phyloP scores from a whole-genome alignment of 768 basidiomycete species.

The Auriscalpium microsporum region DNA sequence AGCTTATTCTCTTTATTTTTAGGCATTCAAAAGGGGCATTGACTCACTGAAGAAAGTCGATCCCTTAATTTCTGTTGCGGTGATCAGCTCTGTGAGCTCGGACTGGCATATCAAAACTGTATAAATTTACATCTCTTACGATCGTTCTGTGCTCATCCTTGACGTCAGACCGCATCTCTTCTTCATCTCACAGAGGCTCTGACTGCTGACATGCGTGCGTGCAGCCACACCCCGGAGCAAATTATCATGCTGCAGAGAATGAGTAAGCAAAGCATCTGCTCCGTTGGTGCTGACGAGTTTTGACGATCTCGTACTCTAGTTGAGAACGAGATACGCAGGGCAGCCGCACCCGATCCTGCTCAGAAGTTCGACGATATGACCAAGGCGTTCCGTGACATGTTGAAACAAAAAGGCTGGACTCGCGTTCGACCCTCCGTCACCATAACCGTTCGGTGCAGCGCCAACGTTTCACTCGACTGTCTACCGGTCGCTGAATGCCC shows the following conservation, averaged over 20 bases:
- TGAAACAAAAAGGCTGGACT: background rate
- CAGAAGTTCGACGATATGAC: background rate
- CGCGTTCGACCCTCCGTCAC: background rate
- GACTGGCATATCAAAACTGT: too few relatives aligned
- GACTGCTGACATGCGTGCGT: background rate
- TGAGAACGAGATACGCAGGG: background rate
- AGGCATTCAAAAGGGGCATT: too few relatives aligned
- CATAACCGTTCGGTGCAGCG: background rate
- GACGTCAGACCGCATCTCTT: background rate
- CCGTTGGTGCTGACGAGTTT: background rate
- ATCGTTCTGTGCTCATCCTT: too few relatives aligned
- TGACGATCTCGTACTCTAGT: background rate
- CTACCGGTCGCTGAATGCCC: background rate
- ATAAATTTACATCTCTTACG: too few relatives aligned
- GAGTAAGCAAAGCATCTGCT: background rate
- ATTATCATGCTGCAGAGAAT: background rate
- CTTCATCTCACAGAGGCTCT: background rate
- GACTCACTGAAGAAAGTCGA: too few relatives aligned
- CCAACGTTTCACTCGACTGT: background rate
- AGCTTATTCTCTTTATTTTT: background rate
- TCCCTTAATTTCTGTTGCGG: too few relatives aligned
- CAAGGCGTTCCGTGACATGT: background rate
- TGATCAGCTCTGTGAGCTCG: too few relatives aligned
- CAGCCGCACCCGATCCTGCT: background rate
- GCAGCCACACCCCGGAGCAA: background rate